Conservation (phyloP, 495 filamentous ascomycete genomes). For the Hypoxylon cercidicola region DNA sequence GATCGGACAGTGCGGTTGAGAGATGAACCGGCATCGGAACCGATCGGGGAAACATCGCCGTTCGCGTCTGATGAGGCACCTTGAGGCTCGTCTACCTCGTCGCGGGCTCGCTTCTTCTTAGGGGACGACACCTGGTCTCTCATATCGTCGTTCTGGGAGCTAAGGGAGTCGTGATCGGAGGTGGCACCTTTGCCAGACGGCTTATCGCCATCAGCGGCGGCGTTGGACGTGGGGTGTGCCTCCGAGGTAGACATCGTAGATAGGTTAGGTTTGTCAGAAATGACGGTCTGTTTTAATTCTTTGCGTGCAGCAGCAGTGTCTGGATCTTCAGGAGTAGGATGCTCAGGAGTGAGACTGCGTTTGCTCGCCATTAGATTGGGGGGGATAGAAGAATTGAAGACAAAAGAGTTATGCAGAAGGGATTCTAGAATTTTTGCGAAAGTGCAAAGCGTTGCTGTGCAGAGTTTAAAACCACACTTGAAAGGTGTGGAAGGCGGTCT, state of each 20-base stretch:
- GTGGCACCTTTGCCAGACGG: constrained; percentile 39
- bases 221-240: constrained; percentile 30
- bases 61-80: constrained; percentile 44
- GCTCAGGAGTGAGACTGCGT: constrained; percentile 43
- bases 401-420: constrained; percentile 10
- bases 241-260: constrained; percentile 37
- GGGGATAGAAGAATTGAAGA: background rate
- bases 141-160: constrained; percentile 49
- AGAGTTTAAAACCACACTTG: background rate
- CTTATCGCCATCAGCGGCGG: constrained; percentile 30
- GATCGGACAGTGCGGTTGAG: constrained; percentile 55
- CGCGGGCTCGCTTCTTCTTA: constrained; percentile 67
- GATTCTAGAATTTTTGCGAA: background rate
- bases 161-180: constrained; percentile 45
- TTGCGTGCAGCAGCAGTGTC: constrained; percentile 65
- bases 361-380: constrained; percentile 41
- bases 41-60: constrained; percentile 52
- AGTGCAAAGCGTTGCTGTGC: background rate
- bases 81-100: constrained; percentile 58
- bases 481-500: too few species aligned
- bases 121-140: constrained; percentile 61
- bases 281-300: constrained; percentile 64
- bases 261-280: constrained; percentile 57
- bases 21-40: constrained; percentile 37
- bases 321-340: constrained; percentile 55